These are phyloP conservation scores for Saposhnikovia divaricata DNA, from an alignment of 129 eudicot species.

Conservation along the genomic window DNA sequence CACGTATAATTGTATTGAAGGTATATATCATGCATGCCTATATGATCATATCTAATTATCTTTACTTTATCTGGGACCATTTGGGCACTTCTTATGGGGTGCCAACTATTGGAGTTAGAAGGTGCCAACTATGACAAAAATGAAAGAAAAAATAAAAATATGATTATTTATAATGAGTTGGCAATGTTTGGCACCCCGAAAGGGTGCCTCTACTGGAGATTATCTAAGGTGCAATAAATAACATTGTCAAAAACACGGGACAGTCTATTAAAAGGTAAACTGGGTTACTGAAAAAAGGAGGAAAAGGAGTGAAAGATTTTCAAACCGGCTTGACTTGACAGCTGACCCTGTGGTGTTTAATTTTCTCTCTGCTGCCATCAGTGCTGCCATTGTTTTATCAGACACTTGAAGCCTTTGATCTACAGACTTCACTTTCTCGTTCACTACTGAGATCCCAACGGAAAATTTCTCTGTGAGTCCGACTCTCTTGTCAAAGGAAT, in stretches of 20 bases:
- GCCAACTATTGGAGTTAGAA: too few relatives aligned
- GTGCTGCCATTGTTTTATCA: conserved; percentile 94
- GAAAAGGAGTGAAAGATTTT: not conserved
- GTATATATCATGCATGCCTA: too few relatives aligned
- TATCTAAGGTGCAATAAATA: not conserved
- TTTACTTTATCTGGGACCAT: too few relatives aligned
- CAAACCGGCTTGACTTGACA: conserved; percentile 96
- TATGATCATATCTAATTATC: too few relatives aligned
- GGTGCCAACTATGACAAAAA: too few relatives aligned
- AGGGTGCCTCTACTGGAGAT: too few relatives aligned
- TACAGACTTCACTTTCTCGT: conserved; percentile 89
- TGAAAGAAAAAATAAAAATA: too few relatives aligned
- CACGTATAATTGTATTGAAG: too few relatives aligned
- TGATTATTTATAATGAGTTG: too few relatives aligned
- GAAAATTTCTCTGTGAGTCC: conserved; percentile 71
- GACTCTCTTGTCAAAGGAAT: conserved; percentile 76
- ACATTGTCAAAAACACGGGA: not conserved
- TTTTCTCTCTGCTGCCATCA: conserved; percentile 92
- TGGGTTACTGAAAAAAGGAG: not conserved
- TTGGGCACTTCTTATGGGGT: too few relatives aligned
- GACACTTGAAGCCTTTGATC: conserved; percentile 96
- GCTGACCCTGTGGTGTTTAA: conserved; percentile 88
- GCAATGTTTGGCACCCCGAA: too few relatives aligned
- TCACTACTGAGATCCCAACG: conserved; percentile 82
- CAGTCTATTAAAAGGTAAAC: not conserved